Evolutionary conservation across 1,284 basidiomycete genomes (phyloP).

Genomic region (Agaricales sp.): DNA sequence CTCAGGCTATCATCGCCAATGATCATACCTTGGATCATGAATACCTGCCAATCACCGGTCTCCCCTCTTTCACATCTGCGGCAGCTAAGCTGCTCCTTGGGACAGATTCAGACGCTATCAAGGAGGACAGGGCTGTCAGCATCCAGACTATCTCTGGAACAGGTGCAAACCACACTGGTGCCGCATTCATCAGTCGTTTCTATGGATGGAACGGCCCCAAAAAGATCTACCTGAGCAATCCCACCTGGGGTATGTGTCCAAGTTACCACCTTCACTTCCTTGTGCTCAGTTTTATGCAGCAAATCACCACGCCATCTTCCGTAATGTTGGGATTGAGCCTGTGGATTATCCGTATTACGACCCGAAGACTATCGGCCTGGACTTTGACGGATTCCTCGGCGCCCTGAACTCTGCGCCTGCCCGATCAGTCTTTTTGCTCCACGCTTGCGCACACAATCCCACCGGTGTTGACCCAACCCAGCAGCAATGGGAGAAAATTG

Average conservation of each 20-base stretch:
- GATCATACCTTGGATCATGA: constrained; percentile 82
- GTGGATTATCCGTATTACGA: constrained; percentile 88
- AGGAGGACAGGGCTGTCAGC: constrained; percentile 61
- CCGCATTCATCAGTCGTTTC: constrained; percentile 79
- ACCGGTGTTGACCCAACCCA: constrained; percentile 91
- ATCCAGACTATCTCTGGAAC: constrained; percentile 94
- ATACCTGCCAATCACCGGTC: constrained; percentile 87
- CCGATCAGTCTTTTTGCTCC: constrained; percentile 81
- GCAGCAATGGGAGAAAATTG: constrained; percentile 83
- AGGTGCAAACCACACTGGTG: constrained; percentile 91
- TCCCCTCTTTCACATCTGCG: constrained; percentile 71
- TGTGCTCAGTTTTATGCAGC: constrained; percentile 30
- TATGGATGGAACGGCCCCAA: constrained; percentile 66
- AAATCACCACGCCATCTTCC: constrained; percentile 88
- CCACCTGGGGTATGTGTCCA: constrained; percentile 77
- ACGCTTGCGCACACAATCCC: constrained; percentile 94
- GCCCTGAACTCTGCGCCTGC: constrained; percentile 57
- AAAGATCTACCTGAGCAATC: constrained; percentile 76
- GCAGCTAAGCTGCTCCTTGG: constrained; percentile 83
- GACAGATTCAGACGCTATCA: constrained; percentile 58
- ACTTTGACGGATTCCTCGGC: constrained; percentile 66
- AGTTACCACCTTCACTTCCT: constrained; percentile 5
- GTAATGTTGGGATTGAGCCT: constrained; percentile 73
- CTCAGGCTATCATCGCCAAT: constrained; percentile 59
- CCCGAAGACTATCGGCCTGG: constrained; percentile 80